Evolutionary conservation across 306 rosid species (phyloP).

Genomic region (Gynostemma pentaphyllum): DNA sequence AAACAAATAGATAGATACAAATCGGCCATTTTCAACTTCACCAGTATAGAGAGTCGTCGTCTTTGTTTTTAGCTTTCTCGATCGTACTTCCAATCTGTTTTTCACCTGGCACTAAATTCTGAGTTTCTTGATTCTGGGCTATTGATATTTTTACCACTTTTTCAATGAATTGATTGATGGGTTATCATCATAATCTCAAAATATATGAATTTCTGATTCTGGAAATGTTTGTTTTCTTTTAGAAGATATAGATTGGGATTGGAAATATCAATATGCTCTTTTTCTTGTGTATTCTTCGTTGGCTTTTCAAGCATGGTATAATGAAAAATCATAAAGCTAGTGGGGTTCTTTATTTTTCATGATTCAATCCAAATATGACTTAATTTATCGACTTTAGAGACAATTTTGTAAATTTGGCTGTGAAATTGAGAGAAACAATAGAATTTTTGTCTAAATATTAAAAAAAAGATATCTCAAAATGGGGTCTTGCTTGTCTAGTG

Average conservation of each 20-base stretch:
- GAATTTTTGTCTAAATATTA: too few species aligned
- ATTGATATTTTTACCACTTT: too few species aligned
- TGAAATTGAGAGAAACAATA: too few species aligned
- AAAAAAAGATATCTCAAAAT: background rate
- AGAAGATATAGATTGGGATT: background rate
- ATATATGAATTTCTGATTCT: background rate
- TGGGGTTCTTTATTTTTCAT: background rate
- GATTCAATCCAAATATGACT: background rate
- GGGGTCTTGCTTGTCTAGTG: slow-evolving; percentile 24
- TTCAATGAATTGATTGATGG: too few species aligned
- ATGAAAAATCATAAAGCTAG: background rate
- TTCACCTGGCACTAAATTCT: too few species aligned
- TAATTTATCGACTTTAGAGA: background rate
- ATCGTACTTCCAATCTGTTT: too few species aligned
- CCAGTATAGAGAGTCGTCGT: too few species aligned
- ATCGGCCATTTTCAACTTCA: too few species aligned
- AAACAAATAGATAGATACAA: too few species aligned
- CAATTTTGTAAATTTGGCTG: background rate
- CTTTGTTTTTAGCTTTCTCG: too few species aligned
- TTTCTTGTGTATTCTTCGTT: background rate
- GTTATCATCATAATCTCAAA: too few species aligned
- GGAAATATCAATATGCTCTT: background rate
- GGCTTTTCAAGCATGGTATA: background rate
- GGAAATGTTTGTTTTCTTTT: background rate
- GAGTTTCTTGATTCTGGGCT: too few species aligned